phyloP scores from a whole-genome alignment of 768 basidiomycete species.

The Termitomyces sp. region DNA sequence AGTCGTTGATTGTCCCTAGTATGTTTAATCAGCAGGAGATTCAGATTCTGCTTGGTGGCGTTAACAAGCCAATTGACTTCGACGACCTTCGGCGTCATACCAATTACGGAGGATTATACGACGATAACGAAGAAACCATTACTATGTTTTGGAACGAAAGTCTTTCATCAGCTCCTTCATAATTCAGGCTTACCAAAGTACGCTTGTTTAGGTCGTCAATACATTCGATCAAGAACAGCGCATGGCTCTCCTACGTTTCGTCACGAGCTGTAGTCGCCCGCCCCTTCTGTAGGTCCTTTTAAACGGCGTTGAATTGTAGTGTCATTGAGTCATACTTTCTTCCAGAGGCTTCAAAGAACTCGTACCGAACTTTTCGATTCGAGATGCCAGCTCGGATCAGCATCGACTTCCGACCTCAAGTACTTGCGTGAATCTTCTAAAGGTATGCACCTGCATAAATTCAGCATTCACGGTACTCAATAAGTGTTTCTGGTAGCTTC shows the following conservation, averaged over 20 bases:
- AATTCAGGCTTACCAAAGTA: background rate
- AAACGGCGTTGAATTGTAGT: background rate
- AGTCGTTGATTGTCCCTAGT: slow-evolving; percentile 31
- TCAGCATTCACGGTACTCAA: background rate
- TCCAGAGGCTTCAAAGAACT: slow-evolving; percentile 82
- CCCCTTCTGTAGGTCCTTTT: slow-evolving; percentile 65
- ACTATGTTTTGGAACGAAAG: slow-evolving; percentile 79
- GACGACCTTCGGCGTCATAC: slow-evolving; percentile 78
- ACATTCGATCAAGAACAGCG: slow-evolving; percentile 80
- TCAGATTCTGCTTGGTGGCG: slow-evolving; percentile 87
- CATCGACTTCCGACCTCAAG: slow-evolving; percentile 71
- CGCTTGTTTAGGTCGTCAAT: slow-evolving; percentile 58
- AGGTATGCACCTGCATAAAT: slow-evolving; percentile 41
- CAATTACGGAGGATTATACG: slow-evolving; percentile 78
- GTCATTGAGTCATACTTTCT: background rate
- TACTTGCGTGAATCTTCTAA: slow-evolving; percentile 91
- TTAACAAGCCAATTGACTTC: slow-evolving; percentile 80
- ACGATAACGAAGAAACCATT: slow-evolving; percentile 69
- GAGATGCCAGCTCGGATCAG: slow-evolving; percentile 74
- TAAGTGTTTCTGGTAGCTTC: slow-evolving; percentile 45
- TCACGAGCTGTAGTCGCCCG: slow-evolving; percentile 88
- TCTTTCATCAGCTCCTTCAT: background rate
- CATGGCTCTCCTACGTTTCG: slow-evolving; percentile 78
- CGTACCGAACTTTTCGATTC: slow-evolving; percentile 83
- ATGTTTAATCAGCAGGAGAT: slow-evolving; percentile 99